Base-by-base conservation (phyloP, 2,329 filamentous ascomycete species). In the Diaporthe citriasiana region DNA sequence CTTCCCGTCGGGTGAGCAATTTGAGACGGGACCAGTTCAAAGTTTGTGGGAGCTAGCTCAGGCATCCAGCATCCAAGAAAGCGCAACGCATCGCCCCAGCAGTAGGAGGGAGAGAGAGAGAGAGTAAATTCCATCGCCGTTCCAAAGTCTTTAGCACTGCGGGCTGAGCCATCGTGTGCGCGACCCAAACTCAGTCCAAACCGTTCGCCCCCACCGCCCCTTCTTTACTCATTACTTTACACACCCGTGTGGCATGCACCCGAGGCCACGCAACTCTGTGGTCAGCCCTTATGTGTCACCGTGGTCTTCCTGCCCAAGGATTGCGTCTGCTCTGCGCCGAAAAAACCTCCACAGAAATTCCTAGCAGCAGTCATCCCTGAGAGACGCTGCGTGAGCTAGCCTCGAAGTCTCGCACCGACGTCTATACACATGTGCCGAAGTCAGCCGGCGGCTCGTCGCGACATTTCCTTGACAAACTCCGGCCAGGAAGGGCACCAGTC, bases 401-500 rank as follows among this genome's bases (percentile, higher is more conserved):
- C 30, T 38, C 30, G 30, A 33, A 27, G 33, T 13, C 30, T 38
- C 30, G 47, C 13, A 15, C 45, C 12, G 7, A 12, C 45, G 30
- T 33, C 63, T 51, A 42, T 25, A 27, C 12, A 17, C 50, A 25
- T n/a, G 42, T 47, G 25, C 40, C n/a, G 12, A 40, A 47, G 66
- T 27, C 66, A 75, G 35, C 65, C 30, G 15, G 19, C 50, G n/a
- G 72, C 35, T 27, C 74, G 60, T 40, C 47, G 51, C 63, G 74
- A 72, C 55, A 77, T 59, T 45, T 75, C 56, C 35, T 57, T 56
- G 38, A 78, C 75, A 40, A 78, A 79, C 0, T 53, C 76, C 15
- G 65, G 71, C 78, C 78, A 79, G 45, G 57, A 59, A 15, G 63
- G 53, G 59, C 77, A 78, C 77, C 77, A 79, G 47, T 72, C 71